Evolutionary conservation across 225 moss, liverwort and hornwort species (phyloP).

Genomic region (Sphagnum contortum): DNA sequence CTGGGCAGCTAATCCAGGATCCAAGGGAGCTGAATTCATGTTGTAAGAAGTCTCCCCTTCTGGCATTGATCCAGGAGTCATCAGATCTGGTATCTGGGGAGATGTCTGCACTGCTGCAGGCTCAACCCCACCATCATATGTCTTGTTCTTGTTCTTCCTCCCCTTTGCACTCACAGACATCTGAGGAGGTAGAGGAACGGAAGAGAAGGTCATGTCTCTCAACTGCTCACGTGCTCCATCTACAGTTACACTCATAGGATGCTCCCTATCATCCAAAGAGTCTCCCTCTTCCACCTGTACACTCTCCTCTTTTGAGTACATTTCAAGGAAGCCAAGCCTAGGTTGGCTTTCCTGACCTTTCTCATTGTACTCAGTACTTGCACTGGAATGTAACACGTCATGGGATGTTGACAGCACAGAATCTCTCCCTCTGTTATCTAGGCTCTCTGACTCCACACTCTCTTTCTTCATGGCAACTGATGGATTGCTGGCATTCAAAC

Average conservation of each 20-base stretch:
- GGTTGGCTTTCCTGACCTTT: slow-evolving; percentile 5
- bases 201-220: slow-evolving; percentile 41
- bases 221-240: slow-evolving; percentile 62
- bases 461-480: neutral
- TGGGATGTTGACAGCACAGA: too few relatives aligned
- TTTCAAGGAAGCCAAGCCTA: too few relatives aligned
- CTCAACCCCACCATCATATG: neutral
- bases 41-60: slow-evolving; percentile 57
- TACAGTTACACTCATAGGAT: slow-evolving; percentile 22
- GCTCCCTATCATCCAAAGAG: slow-evolving; percentile 49
- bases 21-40: slow-evolving; percentile 24
- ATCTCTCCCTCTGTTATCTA: slow-evolving; percentile 15
- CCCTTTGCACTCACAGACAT: slow-evolving; percentile 60
- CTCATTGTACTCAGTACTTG: slow-evolving; percentile 23
- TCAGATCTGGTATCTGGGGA: neutral
- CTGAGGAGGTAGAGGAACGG: slow-evolving; percentile 42
- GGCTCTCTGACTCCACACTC: slow-evolving; percentile 23
- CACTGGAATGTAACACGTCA: neutral
- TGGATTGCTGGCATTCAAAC: too few relatives aligned
- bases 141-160: slow-evolving; percentile 93
- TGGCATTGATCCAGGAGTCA: slow-evolving; percentile 17
- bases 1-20: slow-evolving; percentile 45
- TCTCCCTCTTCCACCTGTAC: slow-evolving; percentile 53
- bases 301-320: neutral
- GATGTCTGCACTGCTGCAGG: too few relatives aligned